phyloP scores from a whole-genome alignment of 1,284 basidiomycete genomes.

The Ustilago tritici region DNA sequence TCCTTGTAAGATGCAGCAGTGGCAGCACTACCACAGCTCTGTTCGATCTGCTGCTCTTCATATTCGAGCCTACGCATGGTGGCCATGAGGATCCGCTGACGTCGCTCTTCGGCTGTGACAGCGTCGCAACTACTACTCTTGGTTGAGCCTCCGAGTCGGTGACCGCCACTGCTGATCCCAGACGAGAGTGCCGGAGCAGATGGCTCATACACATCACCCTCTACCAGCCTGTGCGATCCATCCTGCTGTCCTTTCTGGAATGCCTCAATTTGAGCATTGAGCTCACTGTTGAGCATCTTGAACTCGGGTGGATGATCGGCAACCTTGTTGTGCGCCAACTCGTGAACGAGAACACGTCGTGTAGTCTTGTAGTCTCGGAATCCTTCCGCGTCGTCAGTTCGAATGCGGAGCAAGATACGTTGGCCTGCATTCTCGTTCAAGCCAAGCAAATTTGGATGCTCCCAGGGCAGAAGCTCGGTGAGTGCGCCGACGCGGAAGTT shows the following conservation, averaged over 20 bases:
- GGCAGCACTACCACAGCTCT: slow-evolving; percentile 39
- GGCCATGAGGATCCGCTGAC: slow-evolving; percentile 44
- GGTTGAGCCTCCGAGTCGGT: slow-evolving; percentile 13
- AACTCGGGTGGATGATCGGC: slow-evolving; percentile 63
- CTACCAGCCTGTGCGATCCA: slow-evolving; percentile 36
- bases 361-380: slow-evolving; percentile 64
- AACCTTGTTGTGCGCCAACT: slow-evolving; percentile 64
- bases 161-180: slow-evolving; percentile 6
- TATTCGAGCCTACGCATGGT: slow-evolving; percentile 55
- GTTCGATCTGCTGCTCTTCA: slow-evolving; percentile 47
- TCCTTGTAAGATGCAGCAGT: slow-evolving; percentile 11
- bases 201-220: slow-evolving; percentile 53
- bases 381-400: slow-evolving; percentile 62
- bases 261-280: slow-evolving; percentile 62
- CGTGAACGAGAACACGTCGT: slow-evolving; percentile 62
- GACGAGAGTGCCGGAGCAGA: slow-evolving; percentile 4
- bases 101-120: slow-evolving; percentile 31
- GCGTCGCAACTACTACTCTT: neutral
- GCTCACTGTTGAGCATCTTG: slow-evolving; percentile 62
- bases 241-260: slow-evolving; percentile 41
- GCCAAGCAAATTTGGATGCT: slow-evolving; percentile 60
- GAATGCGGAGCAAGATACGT: slow-evolving; percentile 58
- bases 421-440: slow-evolving; percentile 65
- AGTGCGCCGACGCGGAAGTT: slow-evolving; percentile 53
- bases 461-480: slow-evolving; percentile 63